Evolutionary conservation across 306 rosid genomes (phyloP).

Genomic region (Vigna nakashimae): DNA sequence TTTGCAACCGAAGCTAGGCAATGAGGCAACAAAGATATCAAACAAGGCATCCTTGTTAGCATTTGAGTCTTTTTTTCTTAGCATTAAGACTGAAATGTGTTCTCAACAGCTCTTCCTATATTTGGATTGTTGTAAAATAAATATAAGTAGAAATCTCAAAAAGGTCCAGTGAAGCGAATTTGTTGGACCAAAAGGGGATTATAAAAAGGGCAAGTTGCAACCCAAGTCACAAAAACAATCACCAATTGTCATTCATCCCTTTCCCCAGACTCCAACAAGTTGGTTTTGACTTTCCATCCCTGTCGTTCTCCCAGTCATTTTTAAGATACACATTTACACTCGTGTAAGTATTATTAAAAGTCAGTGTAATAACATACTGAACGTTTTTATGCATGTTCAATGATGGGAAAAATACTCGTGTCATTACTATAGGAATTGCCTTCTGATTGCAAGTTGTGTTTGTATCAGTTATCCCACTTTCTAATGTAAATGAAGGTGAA

Average conservation of each 20-base stretch:
- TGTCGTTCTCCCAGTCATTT: constrained; percentile 8
- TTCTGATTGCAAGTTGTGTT: constrained; percentile 1
- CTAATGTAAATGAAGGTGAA: background rate
- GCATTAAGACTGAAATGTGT: constrained; percentile 18
- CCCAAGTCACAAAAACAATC: constrained; percentile 17
- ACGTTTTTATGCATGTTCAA: background rate
- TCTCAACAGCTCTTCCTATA: constrained; percentile 10
- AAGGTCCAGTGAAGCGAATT: constrained; percentile 7
- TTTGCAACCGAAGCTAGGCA: constrained; percentile 56
- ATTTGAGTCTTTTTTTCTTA: constrained; percentile 20
- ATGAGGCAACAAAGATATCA: background rate
- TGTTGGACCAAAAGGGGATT: constrained; percentile 20
- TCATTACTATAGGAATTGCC: background rate
- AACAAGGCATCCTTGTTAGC: background rate
- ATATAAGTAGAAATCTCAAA: constrained; percentile 21
- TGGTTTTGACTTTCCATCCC: constrained; percentile 15
- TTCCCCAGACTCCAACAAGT: background rate
- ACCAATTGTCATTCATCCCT: background rate
- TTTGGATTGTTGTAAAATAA: constrained; percentile 38
- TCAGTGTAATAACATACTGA: background rate
- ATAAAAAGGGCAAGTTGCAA: constrained; percentile 8
- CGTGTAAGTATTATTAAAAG: background rate
- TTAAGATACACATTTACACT: background rate
- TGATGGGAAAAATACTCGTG: constrained; percentile 8
- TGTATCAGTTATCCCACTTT: background rate